A percentile compares a stretch with the other conserved stretches of the same genome.
Evolutionary conservation across 2,329 filamentous ascomycete genomes (phyloP).

Genomic region (Aspergillus chevalieri): DNA sequence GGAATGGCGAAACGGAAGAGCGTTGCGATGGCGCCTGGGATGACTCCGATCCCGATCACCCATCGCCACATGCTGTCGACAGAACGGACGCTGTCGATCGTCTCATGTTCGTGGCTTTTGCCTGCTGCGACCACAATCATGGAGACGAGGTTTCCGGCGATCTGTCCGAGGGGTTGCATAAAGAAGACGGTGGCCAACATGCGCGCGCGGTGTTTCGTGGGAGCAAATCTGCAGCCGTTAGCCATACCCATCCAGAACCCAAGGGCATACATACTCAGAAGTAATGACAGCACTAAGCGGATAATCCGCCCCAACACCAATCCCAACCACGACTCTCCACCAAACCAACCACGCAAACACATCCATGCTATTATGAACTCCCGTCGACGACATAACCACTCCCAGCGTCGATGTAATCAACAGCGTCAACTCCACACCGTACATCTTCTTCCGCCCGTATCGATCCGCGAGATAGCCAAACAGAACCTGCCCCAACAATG

Average conservation of each 20-base stretch:
- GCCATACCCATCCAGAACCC: background rate
- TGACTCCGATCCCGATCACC: conserved; percentile 59
- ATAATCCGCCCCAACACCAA: conserved; percentile 63
- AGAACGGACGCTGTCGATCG: conserved; percentile 26
- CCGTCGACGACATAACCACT: conserved; percentile 41
- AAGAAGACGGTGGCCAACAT: conserved; percentile 65
- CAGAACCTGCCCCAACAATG: conserved; percentile 42
- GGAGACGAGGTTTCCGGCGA: conserved; percentile 58
- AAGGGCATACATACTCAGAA: conserved; percentile 50
- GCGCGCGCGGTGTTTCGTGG: conserved; percentile 57
- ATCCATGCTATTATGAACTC: conserved; percentile 38
- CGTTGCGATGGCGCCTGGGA: conserved; percentile 59
- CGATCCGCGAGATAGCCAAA: conserved; percentile 46
- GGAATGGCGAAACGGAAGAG: conserved; percentile 62
- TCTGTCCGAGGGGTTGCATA: conserved; percentile 63
- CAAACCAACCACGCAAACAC: conserved; percentile 42
- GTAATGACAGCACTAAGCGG: conserved; percentile 63
- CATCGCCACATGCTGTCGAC: conserved; percentile 62
- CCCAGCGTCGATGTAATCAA: conserved; percentile 43
- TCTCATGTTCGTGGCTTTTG: conserved; percentile 16
- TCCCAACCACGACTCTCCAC: conserved; percentile 45
- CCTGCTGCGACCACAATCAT: conserved; percentile 39
- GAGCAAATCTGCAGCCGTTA: conserved; percentile 35
- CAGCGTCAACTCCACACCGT: conserved; percentile 45
- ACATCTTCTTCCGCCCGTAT: conserved; percentile 46